Base-by-base conservation (phyloP, 2,329 filamentous ascomycete genomes). In the Clarireedia monteithiana region DNA sequence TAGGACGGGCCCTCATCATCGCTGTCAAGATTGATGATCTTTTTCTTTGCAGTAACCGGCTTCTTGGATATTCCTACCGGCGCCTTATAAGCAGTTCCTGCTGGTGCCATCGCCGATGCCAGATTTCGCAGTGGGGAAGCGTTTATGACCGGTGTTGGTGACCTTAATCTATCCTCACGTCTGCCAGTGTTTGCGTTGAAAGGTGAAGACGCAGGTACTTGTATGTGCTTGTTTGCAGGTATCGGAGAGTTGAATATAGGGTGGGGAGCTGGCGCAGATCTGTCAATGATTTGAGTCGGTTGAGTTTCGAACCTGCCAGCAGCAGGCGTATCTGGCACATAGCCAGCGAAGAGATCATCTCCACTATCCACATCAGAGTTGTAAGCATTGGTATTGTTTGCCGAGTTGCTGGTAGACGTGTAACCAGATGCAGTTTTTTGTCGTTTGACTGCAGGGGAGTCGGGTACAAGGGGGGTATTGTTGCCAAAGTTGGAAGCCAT, bases 181-280 rank as follows among this genome's bases (percentile, higher is more conserved):
- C 56, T 56, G 15, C 39, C 39, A 42, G 39, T 30, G 40, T 46
- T 17, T 20, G n/a, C 17, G 23, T 44, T 44, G 38, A 69, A 65
- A 2, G 91, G 91, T 1, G 92, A 96, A 3, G 91, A 96, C n/a
- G 89, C 89, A 30, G 86, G 85, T 3, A 96, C 91, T 70, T 96
- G 91, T 55, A 96, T 75, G 50, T 79, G 68, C 39, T 49, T 69
- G 59, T 56, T 62, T 5, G 59, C 59, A 23, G 26, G 42, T 20
- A 60, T 65, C 1, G 65, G 63, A 5, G 52, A 54, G 48, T 68
- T 68, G 48, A 71, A 69, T 40, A 53, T 40, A 7, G 54, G 50
- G 26, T 48, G 15, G 17, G 45, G 34, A 20, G 27, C 15, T 34
- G 72, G 72, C 0, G 66, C 66, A 6, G 64, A 59, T 48, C 64